These are phyloP conservation scores for Populus ilicifolia DNA, from an alignment of 345 rosid genomes.

Conservation along the genomic window DNA sequence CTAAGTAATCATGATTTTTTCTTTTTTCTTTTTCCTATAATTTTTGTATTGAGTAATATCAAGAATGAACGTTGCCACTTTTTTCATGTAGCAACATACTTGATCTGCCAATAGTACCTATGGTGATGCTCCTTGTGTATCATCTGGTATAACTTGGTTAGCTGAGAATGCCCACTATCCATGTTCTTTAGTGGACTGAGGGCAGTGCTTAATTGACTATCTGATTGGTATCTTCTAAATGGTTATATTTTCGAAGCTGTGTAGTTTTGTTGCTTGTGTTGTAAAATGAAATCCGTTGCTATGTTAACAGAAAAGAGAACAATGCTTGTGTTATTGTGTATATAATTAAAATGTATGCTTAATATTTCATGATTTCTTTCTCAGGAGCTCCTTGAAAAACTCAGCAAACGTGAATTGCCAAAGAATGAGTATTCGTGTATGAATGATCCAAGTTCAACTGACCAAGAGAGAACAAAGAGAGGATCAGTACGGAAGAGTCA, in stretches of 20 bases:
- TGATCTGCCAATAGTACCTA: not conserved
- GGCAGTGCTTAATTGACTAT: too few relatives aligned
- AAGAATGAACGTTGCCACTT: not conserved
- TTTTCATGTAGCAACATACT: not conserved
- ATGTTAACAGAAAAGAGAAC: not conserved
- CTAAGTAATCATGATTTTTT: not conserved
- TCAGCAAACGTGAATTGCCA: slow-evolving; percentile 61
- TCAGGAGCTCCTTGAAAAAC: slow-evolving; percentile 76
- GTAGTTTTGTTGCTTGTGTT: not conserved
- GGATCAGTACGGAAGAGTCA: slow-evolving; percentile 39
- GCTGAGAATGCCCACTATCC: too few relatives aligned
- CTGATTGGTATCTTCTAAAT: too few relatives aligned
- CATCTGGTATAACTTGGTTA: too few relatives aligned
- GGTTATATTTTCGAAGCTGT: too few relatives aligned
- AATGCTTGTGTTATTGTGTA: not conserved
- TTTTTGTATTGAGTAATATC: not conserved
- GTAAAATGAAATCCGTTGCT: not conserved
- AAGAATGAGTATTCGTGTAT: slow-evolving; percentile 60
- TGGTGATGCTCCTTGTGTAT: not conserved
- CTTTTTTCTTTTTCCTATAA: not conserved
- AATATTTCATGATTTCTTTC: slow-evolving; percentile 15
- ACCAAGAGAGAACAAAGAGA: slow-evolving; percentile 22
- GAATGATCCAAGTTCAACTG: slow-evolving; percentile 38
- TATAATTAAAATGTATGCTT: not conserved
- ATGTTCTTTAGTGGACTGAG: too few relatives aligned